Conservation (phyloP, 75 land plant species). For the Pinus albicaulis region DNA sequence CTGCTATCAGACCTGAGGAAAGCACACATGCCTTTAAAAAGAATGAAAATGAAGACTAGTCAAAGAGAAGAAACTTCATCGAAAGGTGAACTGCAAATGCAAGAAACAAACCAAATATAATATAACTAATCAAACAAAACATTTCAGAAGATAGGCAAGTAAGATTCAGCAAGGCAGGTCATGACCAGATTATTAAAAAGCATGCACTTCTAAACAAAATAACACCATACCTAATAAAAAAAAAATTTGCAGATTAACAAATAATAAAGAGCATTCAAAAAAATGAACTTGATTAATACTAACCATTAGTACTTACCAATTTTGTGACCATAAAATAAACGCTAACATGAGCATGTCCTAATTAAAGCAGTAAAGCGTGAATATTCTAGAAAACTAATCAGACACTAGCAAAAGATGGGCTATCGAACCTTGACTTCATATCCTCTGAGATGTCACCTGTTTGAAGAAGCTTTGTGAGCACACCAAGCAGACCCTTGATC, state of each 20-base stretch:
- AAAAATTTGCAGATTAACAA: background rate
- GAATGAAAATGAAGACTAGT: too few species aligned
- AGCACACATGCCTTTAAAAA: too few species aligned
- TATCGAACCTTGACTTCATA: slow-evolving; percentile 28
- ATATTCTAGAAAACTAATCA: too few species aligned
- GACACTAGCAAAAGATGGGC: background rate
- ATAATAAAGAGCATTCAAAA: background rate
- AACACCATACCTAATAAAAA: background rate
- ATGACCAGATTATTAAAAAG: too few species aligned
- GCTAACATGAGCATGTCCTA: background rate
- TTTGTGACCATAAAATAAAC: background rate
- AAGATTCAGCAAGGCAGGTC: too few species aligned
- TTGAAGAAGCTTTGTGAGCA: slow-evolving; percentile 35
- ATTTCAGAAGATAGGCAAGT: too few species aligned
- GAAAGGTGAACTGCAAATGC: too few species aligned
- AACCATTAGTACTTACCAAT: background rate
- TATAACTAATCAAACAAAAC: too few species aligned
- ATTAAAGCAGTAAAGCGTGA: background rate
- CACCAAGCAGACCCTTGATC: slow-evolving; percentile 31
- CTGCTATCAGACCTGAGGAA: too few species aligned
- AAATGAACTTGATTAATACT: background rate
- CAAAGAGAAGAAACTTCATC: too few species aligned
- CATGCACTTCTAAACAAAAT: too few species aligned
- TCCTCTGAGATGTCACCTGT: slow-evolving; percentile 29
- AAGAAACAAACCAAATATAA: too few species aligned